Evolutionary conservation across 78 protist species (phyloP).

Genomic region (Polysphondylium violaceum): DNA sequence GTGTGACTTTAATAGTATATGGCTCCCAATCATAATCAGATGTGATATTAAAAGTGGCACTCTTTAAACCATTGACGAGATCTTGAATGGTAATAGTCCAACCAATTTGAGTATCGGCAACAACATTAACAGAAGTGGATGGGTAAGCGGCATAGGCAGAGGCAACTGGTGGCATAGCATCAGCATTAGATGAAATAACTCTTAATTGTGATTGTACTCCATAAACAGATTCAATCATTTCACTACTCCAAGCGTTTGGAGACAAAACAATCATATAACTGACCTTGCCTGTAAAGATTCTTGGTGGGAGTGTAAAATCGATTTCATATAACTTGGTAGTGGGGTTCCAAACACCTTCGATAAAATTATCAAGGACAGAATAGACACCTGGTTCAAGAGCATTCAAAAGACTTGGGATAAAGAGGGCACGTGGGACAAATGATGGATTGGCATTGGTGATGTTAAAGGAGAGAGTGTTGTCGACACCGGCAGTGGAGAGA

Average conservation of each 20-base stretch:
- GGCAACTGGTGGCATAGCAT: conserved; percentile 16
- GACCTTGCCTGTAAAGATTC: background rate
- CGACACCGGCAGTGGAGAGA: background rate
- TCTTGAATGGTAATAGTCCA: conserved; percentile 44
- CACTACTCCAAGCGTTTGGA: background rate
- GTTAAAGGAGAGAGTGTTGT: background rate
- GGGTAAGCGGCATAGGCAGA: background rate
- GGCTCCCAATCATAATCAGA: conserved; percentile 13
- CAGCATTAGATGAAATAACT: conserved; percentile 2
- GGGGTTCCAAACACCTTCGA: background rate
- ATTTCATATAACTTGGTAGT: background rate
- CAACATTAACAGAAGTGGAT: background rate
- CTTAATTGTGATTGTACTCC: conserved; percentile 10
- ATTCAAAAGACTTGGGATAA: background rate
- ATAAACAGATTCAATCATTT: background rate
- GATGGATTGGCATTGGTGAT: background rate
- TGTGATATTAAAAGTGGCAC: conserved; percentile 21
- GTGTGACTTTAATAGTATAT: background rate
- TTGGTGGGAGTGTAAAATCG: background rate
- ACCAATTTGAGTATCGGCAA: background rate
- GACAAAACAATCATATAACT: background rate
- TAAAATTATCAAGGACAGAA: background rate
- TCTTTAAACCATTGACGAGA: conserved; percentile 7
- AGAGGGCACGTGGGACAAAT: background rate
- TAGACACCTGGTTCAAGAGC: no score